These are phyloP conservation scores for Rhodotorula diobovata DNA, from an alignment of 768 basidiomycete species.

Conservation along the genomic window DNA sequence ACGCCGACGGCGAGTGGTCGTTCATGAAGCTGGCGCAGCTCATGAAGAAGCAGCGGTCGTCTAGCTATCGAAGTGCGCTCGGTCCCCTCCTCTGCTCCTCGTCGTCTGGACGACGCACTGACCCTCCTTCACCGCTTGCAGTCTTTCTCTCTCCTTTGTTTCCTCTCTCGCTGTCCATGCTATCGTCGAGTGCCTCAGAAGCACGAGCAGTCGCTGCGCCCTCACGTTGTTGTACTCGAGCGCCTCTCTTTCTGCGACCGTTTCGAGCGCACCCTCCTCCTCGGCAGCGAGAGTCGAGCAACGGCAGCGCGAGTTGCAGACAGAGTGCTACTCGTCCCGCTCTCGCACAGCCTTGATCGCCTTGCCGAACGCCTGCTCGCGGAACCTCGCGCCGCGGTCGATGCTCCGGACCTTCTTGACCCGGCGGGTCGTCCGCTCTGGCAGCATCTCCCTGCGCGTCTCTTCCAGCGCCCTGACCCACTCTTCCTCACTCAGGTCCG, in stretches of 20 bases:
- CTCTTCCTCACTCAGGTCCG: background rate
- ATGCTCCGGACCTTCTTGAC: background rate
- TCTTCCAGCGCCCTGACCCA: background rate
- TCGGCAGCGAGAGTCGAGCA: no score
- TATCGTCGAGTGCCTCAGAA: no score
- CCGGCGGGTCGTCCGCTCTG: background rate
- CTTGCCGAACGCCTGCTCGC: background rate
- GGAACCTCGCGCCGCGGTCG: background rate
- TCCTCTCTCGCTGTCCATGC: no score
- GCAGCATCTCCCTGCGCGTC: slow-evolving; percentile 19
- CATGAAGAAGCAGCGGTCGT: background rate
- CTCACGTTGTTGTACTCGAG: no score
- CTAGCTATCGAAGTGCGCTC: background rate
- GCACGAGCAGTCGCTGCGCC: no score
- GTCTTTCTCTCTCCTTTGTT: background rate
- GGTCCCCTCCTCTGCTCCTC: background rate
- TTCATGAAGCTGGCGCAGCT: slow-evolving; percentile 12
- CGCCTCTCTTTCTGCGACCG: no score
- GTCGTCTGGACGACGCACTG: background rate
- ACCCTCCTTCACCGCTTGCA: background rate
- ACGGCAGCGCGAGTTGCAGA: no score
- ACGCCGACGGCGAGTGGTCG: background rate
- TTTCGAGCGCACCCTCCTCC: no score
- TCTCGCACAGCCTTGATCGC: background rate
- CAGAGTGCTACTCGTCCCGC: no score